These are phyloP conservation scores for Triangularia setosa DNA, from an alignment of 2,329 filamentous ascomycete species.

Conservation along the genomic window DNA sequence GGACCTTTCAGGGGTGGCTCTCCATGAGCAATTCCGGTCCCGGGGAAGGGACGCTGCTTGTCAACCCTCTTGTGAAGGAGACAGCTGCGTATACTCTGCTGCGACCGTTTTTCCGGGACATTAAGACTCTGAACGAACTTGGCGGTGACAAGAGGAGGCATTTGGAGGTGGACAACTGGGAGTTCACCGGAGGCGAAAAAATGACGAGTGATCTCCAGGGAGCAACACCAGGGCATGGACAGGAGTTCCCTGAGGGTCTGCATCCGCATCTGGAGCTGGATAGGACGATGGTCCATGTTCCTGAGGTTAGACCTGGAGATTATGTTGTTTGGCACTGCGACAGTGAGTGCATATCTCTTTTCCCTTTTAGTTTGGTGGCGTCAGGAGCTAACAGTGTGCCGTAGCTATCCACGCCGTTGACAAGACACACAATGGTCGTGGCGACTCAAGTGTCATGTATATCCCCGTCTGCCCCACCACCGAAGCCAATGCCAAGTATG, in stretches of 20 bases:
- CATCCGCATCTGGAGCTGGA: conserved; percentile 69
- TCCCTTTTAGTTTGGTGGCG: not conserved
- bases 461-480: conserved; percentile 85
- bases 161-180: conserved; percentile 41
- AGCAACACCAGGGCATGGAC: conserved; percentile 62
- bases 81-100: conserved; percentile 78
- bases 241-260: conserved; percentile 60
- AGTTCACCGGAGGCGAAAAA: conserved; percentile 23
- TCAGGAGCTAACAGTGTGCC: conserved; percentile 1
- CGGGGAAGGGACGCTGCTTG: conserved; percentile 72
- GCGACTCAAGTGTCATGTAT: conserved; percentile 81
- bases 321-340: conserved; percentile 85
- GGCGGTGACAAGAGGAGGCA: conserved; percentile 29
- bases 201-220: conserved; percentile 54
- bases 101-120: conserved; percentile 72
- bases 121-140: conserved; percentile 32
- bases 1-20: conserved; percentile 89
- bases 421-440: conserved; percentile 64
- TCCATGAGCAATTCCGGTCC: conserved; percentile 70
- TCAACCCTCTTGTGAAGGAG: conserved; percentile 73
- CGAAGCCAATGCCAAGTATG: conserved; percentile 66
- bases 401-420: conserved; percentile 76
- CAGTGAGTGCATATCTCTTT: conserved; percentile 36
- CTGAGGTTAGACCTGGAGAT: conserved; percentile 66
- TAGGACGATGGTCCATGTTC: conserved; percentile 68